phyloP scores from a whole-genome alignment of 352 stramenopile genomes.

The Phytophthora pluvialis region DNA sequence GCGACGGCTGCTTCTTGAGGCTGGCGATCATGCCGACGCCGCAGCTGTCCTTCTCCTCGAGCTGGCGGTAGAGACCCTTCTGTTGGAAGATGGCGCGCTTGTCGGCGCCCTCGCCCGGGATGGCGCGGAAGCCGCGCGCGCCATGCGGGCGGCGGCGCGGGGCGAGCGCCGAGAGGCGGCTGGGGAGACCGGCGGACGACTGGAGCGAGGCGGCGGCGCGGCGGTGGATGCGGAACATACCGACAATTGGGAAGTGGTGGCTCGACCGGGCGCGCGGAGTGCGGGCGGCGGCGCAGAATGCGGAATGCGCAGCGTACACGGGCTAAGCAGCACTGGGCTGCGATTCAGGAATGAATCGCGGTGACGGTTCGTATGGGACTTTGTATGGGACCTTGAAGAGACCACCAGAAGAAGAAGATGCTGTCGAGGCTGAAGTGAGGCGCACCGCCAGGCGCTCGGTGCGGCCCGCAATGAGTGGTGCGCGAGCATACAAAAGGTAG shows the following conservation, averaged over 20 bases:
- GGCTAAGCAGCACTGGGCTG: slow-evolving; percentile 1
- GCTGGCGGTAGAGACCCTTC: slow-evolving; percentile 63
- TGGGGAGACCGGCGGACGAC: slow-evolving; percentile 24
- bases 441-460: slow-evolving; percentile 8
- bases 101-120: slow-evolving; percentile 52
- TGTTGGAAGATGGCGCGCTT: slow-evolving; percentile 64
- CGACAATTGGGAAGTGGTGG: slow-evolving; percentile 27
- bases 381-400: slow-evolving; percentile 29
- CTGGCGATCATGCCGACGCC: slow-evolving; percentile 96
- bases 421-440: slow-evolving; percentile 22
- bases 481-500: neutral
- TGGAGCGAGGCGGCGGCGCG: slow-evolving; percentile 32
- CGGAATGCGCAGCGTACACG: slow-evolving; percentile 14
- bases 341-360: slow-evolving; percentile 11
- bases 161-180: slow-evolving; percentile 24
- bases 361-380: slow-evolving; percentile 1
- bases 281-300: slow-evolving; percentile 16
- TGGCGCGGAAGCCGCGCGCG: slow-evolving; percentile 47
- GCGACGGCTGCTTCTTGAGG: slow-evolving; percentile 93
- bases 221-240: slow-evolving; percentile 60
- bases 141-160: slow-evolving; percentile 17
- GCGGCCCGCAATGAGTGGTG: neutral
- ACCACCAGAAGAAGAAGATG: slow-evolving; percentile 36
- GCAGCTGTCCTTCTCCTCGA: slow-evolving; percentile 82
- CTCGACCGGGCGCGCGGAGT: neutral